Percentiles rank a stretch among this genome's conserved stretches.
phyloP scores from a whole-genome alignment of 352 stramenopile genomes.

The Globisporangium okanoganense region DNA sequence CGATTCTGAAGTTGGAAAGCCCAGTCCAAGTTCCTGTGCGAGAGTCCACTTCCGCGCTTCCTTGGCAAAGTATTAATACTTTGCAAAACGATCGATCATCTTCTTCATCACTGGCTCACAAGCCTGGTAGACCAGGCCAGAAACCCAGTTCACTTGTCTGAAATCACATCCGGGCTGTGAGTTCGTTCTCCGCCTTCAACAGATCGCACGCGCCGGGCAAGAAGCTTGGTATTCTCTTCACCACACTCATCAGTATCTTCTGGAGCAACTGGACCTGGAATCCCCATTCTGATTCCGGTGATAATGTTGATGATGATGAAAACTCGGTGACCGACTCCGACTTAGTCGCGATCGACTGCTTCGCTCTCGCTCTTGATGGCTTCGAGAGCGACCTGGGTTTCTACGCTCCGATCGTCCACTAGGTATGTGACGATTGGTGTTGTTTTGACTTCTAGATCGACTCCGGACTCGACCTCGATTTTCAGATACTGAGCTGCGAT shows the following conservation, averaged over 20 bases:
- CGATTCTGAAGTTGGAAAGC: background rate
- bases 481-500: background rate
- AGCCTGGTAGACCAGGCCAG: background rate
- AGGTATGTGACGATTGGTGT: background rate
- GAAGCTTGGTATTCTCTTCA: background rate
- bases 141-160: background rate
- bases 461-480: background rate
- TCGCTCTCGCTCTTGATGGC: background rate
- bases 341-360: constrained; percentile 1
- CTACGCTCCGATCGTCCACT: background rate
- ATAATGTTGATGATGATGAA: background rate
- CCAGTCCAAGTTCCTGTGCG: background rate
- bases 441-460: background rate
- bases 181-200: background rate
- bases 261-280: background rate
- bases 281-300: background rate
- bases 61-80: constrained; percentile 8
- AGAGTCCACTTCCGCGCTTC: background rate
- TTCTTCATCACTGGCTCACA: background rate
- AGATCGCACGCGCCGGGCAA: background rate
- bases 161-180: background rate
- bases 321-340: constrained; percentile 6
- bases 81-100: constrained; percentile 6
- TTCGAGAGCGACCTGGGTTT: background rate
- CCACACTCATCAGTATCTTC: background rate